These are phyloP conservation scores for Collybiopsis luxurians DNA, from an alignment of 768 basidiomycete species.

Conservation along the genomic window DNA sequence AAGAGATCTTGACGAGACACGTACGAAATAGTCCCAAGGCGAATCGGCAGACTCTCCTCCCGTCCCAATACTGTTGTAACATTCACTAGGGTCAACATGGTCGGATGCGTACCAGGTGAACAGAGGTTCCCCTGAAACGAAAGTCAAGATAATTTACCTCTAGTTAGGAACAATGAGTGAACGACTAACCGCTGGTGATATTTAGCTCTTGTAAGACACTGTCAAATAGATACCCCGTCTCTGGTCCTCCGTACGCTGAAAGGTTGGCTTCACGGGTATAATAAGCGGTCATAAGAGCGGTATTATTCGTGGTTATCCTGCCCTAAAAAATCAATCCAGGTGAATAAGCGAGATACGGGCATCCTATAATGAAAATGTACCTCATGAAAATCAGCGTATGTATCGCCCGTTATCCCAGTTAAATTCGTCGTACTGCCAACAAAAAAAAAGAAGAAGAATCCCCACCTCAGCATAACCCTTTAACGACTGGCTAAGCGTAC, in stretches of 20 bases:
- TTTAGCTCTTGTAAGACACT: constrained; percentile 1
- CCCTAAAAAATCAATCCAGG: background rate
- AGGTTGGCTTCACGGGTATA: background rate
- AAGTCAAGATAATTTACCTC: too few species aligned
- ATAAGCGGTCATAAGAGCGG: constrained; percentile 2
- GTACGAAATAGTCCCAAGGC: constrained; percentile 4
- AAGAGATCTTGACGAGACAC: background rate
- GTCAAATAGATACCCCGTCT: background rate
- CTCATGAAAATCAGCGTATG: constrained; percentile 2
- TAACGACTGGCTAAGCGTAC: background rate
- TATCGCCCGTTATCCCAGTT: background rate
- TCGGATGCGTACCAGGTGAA: constrained; percentile 3
- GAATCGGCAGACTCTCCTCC: background rate
- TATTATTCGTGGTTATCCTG: background rate
- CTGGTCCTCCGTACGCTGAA: background rate
- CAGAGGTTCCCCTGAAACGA: background rate
- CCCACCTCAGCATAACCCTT: background rate
- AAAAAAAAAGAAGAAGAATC: background rate
- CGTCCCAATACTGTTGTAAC: constrained; percentile 1
- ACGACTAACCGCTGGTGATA: background rate
- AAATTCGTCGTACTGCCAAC: constrained; percentile 6
- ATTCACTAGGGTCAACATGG: background rate
- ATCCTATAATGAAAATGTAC: background rate
- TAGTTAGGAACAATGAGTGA: too few species aligned
- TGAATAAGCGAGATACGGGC: too few species aligned